Evolutionary conservation across 2,329 filamentous ascomycete genomes (phyloP).

Genomic region (Curvularia lunata): DNA sequence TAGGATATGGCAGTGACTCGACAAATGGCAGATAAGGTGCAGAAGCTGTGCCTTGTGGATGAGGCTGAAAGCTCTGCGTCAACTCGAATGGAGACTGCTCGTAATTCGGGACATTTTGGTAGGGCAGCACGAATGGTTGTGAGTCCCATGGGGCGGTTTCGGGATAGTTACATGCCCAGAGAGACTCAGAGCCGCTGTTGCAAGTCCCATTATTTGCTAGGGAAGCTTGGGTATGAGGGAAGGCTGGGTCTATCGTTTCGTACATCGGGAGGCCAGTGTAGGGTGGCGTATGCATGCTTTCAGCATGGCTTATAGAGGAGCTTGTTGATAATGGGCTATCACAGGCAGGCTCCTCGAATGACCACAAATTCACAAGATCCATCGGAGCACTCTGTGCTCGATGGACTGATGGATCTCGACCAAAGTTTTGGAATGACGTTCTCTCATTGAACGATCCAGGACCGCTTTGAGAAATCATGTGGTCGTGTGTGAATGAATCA

Average conservation of each 20-base stretch:
- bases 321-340: slow-evolving; percentile 23
- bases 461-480: slow-evolving; percentile 5
- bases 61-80: not conserved
- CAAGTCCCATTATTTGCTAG: not conserved
- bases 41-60: not conserved
- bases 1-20: not conserved
- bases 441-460: slow-evolving; percentile 17
- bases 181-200: slow-evolving; percentile 3
- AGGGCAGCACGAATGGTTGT: slow-evolving; percentile 3
- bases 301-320: slow-evolving; percentile 20
- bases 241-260: slow-evolving; percentile 3
- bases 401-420: slow-evolving; percentile 4
- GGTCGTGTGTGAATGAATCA: slow-evolving; percentile 7
- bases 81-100: slow-evolving; percentile 6
- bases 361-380: slow-evolving; percentile 21
- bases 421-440: slow-evolving; percentile 6
- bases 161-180: slow-evolving; percentile 8
- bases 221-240: not conserved
- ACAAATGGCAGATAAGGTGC: not conserved
- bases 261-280: slow-evolving; percentile 5
- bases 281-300: slow-evolving; percentile 20
- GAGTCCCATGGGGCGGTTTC: slow-evolving; percentile 9
- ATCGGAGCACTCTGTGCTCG: slow-evolving; percentile 13
- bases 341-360: slow-evolving; percentile 14
- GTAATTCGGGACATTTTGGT: not conserved